Percentiles rank a stretch among this genome's conserved stretches.
Conservation (phyloP, 169 alveolate species). For the Cryptosporidium tyzzeri region DNA sequence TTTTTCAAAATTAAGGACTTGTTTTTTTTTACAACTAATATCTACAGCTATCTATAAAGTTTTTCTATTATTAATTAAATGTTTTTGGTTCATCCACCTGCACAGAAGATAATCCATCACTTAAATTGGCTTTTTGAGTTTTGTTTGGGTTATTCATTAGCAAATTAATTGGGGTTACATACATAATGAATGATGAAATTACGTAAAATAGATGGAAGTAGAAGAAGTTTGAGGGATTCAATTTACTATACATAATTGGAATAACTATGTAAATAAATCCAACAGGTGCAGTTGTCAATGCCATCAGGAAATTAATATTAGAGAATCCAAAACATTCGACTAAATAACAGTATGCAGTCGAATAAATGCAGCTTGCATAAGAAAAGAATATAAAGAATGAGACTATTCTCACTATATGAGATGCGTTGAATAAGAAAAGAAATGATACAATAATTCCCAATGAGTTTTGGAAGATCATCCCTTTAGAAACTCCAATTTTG, state of each 20-base stretch:
- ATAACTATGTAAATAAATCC: slow-evolving; percentile 54
- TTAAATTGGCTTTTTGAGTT: not conserved
- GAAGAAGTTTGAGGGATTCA: slow-evolving; percentile 50
- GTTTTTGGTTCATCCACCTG: not conserved
- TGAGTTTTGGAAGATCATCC: slow-evolving; percentile 43
- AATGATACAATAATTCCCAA: slow-evolving; percentile 58
- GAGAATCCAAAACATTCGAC: slow-evolving; percentile 73
- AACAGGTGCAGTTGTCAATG: slow-evolving; percentile 68
- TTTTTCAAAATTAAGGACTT: no score
- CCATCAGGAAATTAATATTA: slow-evolving; percentile 70
- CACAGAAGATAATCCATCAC: not conserved
- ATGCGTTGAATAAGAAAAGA: slow-evolving; percentile 1
- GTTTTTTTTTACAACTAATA: no score
- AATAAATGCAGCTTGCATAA: slow-evolving; percentile 58
- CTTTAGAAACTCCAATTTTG: slow-evolving; percentile 65
- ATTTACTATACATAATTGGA: slow-evolving; percentile 64
- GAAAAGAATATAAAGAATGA: slow-evolving; percentile 59
- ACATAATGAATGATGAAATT: slow-evolving; percentile 42
- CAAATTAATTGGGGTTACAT: slow-evolving; percentile 55
- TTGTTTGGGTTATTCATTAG: slow-evolving; percentile 28
- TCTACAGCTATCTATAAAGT: not conserved
- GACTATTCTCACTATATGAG: slow-evolving; percentile 22
- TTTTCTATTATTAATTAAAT: not conserved
- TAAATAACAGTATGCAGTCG: slow-evolving; percentile 72
- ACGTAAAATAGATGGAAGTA: slow-evolving; percentile 67